Evolutionary conservation across 2,329 filamentous ascomycete genomes (phyloP), one percentile per base, ranked within the genome.

Genomic region (Waltergamsia citrina): DNA sequence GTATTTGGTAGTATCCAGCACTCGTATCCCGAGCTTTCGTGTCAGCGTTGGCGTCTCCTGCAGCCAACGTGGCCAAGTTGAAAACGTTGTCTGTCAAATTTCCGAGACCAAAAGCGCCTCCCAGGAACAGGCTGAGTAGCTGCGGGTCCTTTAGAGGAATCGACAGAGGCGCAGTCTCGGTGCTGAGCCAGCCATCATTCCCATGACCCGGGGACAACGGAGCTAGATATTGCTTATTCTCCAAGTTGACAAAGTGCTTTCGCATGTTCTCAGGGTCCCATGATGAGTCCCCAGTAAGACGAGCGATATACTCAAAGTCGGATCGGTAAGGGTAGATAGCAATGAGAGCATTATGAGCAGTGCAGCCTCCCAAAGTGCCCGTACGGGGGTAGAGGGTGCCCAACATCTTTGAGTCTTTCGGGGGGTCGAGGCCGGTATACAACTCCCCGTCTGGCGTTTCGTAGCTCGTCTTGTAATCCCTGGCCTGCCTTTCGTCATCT

Each of bases 1-100:
- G 75, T 5, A 81, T 66, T 42, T 80, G 73, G 48, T 69, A 78
- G 24, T 70, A 55, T 5, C 60, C 65, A 23, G 47, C 39, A 6
- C 32, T 22, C 19, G 27, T 19, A 6, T 48, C 45, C 4, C 44
- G 36, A 20, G 31, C 34, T 16, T 41, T 41, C 34, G 37, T 19
- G 35, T 52, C 51, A 6, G 43, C 41, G 17, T 52, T 55, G 6
- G 53, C 38, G 19, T 55, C 50, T 2, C 43, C 40, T 16, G 44
- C 38, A n/a, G 54, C 23, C 0, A 41, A 46, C 17, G 55, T 46
- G 2, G 47, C 47, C 1, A 33, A 29, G 5, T 50, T 41, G 1
- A 45, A 44, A 23, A 32, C 29, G n/a, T 29, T 14, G 8, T 36
- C 34, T 7, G 11, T 10, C 21, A 18, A 38, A 4, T 49, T 12